A percentile compares a stretch with the other conserved stretches of the same genome.
Conservation (phyloP, 371 early-diverging fungal species). For the Massospora cicadina region DNA sequence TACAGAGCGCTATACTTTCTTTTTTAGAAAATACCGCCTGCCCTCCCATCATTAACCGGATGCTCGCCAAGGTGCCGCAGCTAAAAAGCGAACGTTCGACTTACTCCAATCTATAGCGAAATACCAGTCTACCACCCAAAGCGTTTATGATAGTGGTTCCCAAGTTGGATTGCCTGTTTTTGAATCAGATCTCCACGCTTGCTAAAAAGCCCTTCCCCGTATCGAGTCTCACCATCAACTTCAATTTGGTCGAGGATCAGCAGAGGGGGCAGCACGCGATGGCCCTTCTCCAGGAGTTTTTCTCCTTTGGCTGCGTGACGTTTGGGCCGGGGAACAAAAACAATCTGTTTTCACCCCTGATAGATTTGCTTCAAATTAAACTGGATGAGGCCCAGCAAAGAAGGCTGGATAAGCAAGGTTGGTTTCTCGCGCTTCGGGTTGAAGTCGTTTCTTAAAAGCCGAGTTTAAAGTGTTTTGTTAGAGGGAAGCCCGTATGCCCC, state of each 20-base stretch:
- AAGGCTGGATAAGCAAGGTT: neutral
- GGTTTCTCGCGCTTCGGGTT: neutral
- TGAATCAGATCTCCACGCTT: neutral
- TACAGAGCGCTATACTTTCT: neutral
- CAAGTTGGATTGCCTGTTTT: conserved; percentile 7
- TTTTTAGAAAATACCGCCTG: conserved; percentile 7
- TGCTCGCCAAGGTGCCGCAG: neutral
- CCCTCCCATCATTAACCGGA: neutral
- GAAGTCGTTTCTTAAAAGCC: neutral
- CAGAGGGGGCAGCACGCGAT: neutral
- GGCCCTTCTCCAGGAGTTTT: neutral
- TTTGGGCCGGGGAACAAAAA: neutral
- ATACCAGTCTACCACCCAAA: neutral
- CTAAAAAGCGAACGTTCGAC: neutral
- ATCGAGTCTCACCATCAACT: neutral
- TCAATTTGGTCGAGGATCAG: neutral
- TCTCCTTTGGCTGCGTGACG: conserved; percentile 7
- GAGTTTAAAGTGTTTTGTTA: neutral
- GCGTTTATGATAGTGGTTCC: conserved; percentile 4
- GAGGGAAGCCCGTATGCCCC: neutral
- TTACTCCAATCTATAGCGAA: neutral
- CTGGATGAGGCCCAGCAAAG: neutral
- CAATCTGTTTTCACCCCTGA: neutral
- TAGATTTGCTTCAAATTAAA: neutral
- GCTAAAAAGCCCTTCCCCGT: conserved; percentile 6